Conservation (phyloP, 176 grass and related monocot genomes). For the Eragrostis nindensis region DNA sequence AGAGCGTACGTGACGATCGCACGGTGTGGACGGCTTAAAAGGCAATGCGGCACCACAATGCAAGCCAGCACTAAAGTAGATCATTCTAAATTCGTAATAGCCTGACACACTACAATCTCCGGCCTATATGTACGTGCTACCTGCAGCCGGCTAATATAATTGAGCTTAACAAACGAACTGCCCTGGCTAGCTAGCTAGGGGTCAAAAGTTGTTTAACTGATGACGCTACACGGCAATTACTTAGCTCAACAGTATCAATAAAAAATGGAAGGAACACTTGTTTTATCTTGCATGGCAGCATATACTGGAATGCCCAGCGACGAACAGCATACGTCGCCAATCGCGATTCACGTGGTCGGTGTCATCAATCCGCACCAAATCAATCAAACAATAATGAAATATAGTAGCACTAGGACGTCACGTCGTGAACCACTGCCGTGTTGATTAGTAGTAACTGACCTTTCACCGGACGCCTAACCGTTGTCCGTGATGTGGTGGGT, state of each 20-base stretch:
- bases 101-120: not conserved
- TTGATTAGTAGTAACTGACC: not conserved
- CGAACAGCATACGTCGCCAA: not conserved
- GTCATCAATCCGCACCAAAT: slow-evolving; percentile 1
- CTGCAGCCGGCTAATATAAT: not conserved
- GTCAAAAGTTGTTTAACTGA: too few species aligned
- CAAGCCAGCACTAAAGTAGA: not conserved
- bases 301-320: not conserved
- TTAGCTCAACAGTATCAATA: not conserved
- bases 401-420: not conserved
- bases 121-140: not conserved
- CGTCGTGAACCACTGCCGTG: not conserved
- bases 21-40: slow-evolving; percentile 17
- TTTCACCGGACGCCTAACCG: not conserved
- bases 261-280: not conserved
- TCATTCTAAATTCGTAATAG: not conserved
- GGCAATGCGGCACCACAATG: not conserved
- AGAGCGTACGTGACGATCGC: not conserved
- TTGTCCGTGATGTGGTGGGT: not conserved
- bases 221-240: not conserved
- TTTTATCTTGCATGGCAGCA: not conserved
- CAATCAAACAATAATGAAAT: not conserved
- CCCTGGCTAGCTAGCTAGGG: too few species aligned
- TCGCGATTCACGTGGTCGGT: slow-evolving; percentile 46
- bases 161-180: too few species aligned